Evolutionary conservation across 2,329 filamentous ascomycete genomes (phyloP).

Genomic region (Aspergillus texensis): DNA sequence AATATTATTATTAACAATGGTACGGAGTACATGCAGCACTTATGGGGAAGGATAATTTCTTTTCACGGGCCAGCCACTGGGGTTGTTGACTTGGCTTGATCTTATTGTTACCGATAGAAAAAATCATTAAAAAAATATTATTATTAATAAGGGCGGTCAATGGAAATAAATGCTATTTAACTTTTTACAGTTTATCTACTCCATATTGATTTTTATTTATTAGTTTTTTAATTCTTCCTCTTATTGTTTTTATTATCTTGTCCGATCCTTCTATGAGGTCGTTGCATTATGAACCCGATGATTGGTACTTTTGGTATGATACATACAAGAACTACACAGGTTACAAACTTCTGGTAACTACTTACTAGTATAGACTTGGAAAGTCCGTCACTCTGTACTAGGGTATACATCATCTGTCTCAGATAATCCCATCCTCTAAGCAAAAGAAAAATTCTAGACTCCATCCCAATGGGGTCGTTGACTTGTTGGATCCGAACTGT

Average conservation of each 20-base stretch:
- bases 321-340: background rate
- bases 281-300: background rate
- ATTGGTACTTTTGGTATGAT: background rate
- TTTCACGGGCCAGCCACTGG: conserved; percentile 5
- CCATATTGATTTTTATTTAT: background rate
- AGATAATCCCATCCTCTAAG: conserved; percentile 9
- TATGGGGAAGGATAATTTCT: conserved; percentile 6
- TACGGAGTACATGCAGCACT: background rate
- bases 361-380: background rate
- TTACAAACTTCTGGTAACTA: background rate
- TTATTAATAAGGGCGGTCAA: conserved; percentile 11
- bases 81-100: conserved; percentile 1
- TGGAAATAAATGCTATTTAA: background rate
- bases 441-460: conserved; percentile 14
- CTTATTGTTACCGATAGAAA: conserved; percentile 3
- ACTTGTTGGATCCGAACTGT: background rate
- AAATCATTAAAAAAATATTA: too few relatives aligned
- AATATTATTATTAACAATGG: conserved; percentile 1
- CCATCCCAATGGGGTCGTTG: conserved; percentile 7
- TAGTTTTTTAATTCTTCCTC: background rate
- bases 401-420: conserved; percentile 20
- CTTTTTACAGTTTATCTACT: background rate
- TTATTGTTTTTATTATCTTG: background rate
- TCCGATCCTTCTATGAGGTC: background rate
- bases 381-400: background rate